phyloP scores from a whole-genome alignment of 129 eudicot species.

The sunflower (Helianthus annuus) region HanXRQr2.0-SUNRISE NC_035435.2:136832752-136833251 shows the following conservation, averaged over 20 bases:
- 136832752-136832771: slow-evolving; percentile 81
- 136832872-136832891: background rate
- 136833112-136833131: slow-evolving; percentile 73
- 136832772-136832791: slow-evolving; percentile 72
- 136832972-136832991: slow-evolving; percentile 63
- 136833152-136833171: slow-evolving; percentile 66
- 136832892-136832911: background rate
- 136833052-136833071: slow-evolving; percentile 61
- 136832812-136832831: slow-evolving; percentile 79
- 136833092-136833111: slow-evolving; percentile 44
- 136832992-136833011: slow-evolving; percentile 7
- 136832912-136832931: slow-evolving; percentile 81
- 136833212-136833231: background rate
- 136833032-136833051: background rate
- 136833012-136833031: background rate
- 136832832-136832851: slow-evolving; percentile 58
- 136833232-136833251: slow-evolving; percentile 1
- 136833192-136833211: slow-evolving; percentile 58
- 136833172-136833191: slow-evolving; percentile 52
- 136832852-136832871: background rate
- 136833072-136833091: slow-evolving; percentile 48
- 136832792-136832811: slow-evolving; percentile 77
- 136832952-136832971: slow-evolving; percentile 99
- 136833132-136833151: slow-evolving; percentile 93
- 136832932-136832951: slow-evolving; percentile 97